Conservation (phyloP, 164 flowering plant species). For the Stephania cephalantha region DNA sequence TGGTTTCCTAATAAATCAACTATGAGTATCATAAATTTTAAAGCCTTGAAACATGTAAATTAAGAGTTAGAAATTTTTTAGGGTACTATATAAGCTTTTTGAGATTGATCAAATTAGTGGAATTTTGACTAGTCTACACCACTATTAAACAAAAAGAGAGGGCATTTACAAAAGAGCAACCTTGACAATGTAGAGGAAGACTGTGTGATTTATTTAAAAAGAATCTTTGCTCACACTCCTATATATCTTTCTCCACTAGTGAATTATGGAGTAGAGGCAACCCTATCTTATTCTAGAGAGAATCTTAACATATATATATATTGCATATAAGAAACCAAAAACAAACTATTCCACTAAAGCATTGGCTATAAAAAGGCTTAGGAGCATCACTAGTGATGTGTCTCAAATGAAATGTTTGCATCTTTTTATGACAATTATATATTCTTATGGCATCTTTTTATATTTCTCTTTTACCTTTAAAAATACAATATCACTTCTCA, state of each 20-base stretch:
- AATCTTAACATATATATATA: slow-evolving; percentile 1
- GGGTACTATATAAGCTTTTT: neutral
- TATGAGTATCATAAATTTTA: neutral
- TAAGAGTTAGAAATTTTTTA: neutral
- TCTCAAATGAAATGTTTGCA: neutral
- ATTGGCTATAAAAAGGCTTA: neutral
- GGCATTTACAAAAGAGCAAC: neutral
- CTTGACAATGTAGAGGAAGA: slow-evolving; percentile 3
- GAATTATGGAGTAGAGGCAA: neutral
- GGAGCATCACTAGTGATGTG: neutral
- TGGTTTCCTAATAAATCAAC: neutral
- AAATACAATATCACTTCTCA: neutral
- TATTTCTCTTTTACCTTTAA: neutral
- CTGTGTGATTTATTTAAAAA: neutral
- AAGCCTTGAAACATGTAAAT: neutral
- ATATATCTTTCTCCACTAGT: neutral
- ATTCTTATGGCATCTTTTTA: slow-evolving; percentile 3
- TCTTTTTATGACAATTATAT: neutral
- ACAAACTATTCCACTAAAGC: slow-evolving; percentile 1
- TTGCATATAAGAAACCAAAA: neutral
- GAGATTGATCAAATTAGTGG: slow-evolving; percentile 2
- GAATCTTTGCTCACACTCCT: neutral
- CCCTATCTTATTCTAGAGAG: neutral
- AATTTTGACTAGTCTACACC: neutral
- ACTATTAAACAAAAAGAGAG: neutral